Conservation (phyloP, 768 basidiomycete species). For the Termitomyces sp. region DNA sequence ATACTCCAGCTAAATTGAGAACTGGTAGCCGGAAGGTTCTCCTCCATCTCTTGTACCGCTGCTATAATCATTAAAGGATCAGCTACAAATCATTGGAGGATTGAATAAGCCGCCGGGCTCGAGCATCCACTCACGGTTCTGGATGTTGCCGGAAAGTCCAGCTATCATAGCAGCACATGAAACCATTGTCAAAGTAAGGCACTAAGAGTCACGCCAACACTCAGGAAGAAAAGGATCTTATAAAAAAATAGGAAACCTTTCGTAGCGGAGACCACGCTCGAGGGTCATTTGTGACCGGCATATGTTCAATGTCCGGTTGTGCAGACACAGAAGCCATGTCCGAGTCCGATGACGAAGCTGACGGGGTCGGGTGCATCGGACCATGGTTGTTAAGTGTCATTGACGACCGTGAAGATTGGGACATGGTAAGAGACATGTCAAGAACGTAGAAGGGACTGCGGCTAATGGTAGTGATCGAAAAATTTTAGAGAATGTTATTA, state of each 20-base stretch:
- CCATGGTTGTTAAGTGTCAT: constrained; percentile 3
- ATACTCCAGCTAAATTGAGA: constrained; percentile 64
- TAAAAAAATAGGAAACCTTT: constrained; percentile 37
- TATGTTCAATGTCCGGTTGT: constrained; percentile 45
- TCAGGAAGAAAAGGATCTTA: background rate
- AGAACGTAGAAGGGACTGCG: background rate
- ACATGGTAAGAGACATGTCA: background rate
- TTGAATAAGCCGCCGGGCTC: background rate
- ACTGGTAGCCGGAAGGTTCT: constrained; percentile 54
- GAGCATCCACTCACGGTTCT: constrained; percentile 48
- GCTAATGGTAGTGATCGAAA: background rate
- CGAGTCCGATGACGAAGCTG: background rate
- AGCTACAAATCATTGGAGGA: background rate
- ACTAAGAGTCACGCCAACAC: constrained; percentile 22
- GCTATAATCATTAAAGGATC: constrained; percentile 35
- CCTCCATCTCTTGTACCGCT: constrained; percentile 57
- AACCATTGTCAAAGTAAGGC: constrained; percentile 42
- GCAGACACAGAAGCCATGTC: background rate
- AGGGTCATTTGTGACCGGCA: constrained; percentile 58
- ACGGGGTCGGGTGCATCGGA: background rate
- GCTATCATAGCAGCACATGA: constrained; percentile 54
- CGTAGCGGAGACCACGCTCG: constrained; percentile 51
- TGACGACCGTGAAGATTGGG: constrained; percentile 8
- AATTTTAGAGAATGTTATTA: constrained; percentile 1
- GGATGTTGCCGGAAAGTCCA: constrained; percentile 55